Base-by-base conservation (phyloP, 768 basidiomycete genomes). In the Lepiota venenata region DNA sequence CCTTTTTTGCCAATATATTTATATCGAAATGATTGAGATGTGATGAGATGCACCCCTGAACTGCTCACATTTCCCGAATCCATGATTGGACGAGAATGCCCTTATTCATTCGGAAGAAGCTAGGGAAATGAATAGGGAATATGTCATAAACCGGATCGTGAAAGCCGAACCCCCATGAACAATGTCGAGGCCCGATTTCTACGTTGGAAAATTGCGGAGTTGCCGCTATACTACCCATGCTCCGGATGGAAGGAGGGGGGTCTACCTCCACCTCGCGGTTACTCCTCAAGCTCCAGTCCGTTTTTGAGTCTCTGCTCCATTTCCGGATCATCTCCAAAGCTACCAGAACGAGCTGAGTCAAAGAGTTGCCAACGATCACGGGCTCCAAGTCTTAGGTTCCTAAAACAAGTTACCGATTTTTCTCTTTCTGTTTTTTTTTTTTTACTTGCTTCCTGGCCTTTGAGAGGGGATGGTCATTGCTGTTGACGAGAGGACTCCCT, bases 401-500 rank as follows among this genome's bases (percentile, higher is more conserved):
- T 11, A 9, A n/a, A n/a, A 11, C 37, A 22, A 22, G 27, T 11
- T 37, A 8, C 9, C 21, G 8, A 25, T 15, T 15, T 39, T 48
- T 32, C 14, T n/a, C 16, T 20, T 11, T 4, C 8, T 15, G 5
- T 49, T 22, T 39, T 20, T 11, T 4, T 3, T 15, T 15, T 49
- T 22, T 39, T 20, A 32, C 32, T 32, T 25, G 25, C 18, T 38
- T 21, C 18, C 11, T 22, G 15, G 21, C 22, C 21, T 25, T 25
- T 25, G 25, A 25, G 49, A 20, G 12, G n/a, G 20, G 11, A 50
- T 12, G 7, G 48, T 48, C 46, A 29, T 32, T 47, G 21, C 9
- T 10, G 39, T 37, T 9, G 47, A 55, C 15, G 53, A 55, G 39
- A 55, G 53, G 39, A 71, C 69, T 0, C 71, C 72, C 0, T 57